phyloP scores from a whole-genome alignment of 2,329 filamentous ascomycete genomes.

The Pseudocercospora fijiensis region DNA sequence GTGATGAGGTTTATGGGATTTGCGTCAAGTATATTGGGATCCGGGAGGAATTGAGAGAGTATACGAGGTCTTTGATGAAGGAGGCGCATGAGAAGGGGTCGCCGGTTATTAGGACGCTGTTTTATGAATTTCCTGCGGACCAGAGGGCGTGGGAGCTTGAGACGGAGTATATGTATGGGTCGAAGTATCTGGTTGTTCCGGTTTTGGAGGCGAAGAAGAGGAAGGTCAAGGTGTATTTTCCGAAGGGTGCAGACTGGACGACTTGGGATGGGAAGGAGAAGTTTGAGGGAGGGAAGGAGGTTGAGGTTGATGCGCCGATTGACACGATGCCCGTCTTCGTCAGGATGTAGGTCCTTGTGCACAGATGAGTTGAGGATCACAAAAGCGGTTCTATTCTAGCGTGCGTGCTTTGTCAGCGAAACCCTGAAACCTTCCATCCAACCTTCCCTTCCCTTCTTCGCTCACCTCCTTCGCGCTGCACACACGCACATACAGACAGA shows the following conservation, averaged over 20 bases:
- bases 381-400: background rate
- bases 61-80: conserved; percentile 59
- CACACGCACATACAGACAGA: background rate
- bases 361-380: background rate
- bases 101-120: conserved; percentile 62
- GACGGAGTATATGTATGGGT: conserved; percentile 64
- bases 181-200: conserved; percentile 59
- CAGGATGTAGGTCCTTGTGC: conserved; percentile 6
- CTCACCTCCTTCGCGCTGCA: background rate
- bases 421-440: background rate
- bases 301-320: conserved; percentile 25
- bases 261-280: conserved; percentile 39
- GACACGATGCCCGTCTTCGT: conserved; percentile 28
- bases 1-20: conserved; percentile 59
- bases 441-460: background rate
- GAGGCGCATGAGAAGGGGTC: conserved; percentile 60
- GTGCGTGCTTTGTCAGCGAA: background rate
- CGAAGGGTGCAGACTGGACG: conserved; percentile 49
- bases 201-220: conserved; percentile 53
- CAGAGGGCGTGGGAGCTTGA: conserved; percentile 56
- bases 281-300: conserved; percentile 25
- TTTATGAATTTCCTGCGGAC: conserved; percentile 64
- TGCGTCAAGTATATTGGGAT: conserved; percentile 60
- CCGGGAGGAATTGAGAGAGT: conserved; percentile 58
- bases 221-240: conserved; percentile 54